Percentiles rank a stretch among this genome's conserved stretches.
These are phyloP conservation scores for Coemansia furcata DNA, from an alignment of 192 early-diverging fungal genomes.

Conservation along the genomic window DNA sequence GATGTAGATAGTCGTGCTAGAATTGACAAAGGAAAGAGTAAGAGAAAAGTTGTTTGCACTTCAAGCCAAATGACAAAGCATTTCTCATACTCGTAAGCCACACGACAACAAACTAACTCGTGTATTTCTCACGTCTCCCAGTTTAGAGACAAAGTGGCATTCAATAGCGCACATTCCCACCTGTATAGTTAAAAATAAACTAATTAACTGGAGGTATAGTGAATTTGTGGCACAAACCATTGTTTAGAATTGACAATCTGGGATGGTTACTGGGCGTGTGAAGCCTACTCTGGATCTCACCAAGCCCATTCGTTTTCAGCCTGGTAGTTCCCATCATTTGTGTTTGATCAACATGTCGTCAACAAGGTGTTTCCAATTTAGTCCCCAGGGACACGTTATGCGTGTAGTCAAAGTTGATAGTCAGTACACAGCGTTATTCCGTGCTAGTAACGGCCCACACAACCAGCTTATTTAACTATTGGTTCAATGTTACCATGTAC, in stretches of 20 bases:
- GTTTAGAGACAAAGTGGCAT: not conserved
- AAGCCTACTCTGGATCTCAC: constrained; percentile 50
- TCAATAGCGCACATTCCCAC: not conserved
- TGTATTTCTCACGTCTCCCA: not conserved
- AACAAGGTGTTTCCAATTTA: constrained; percentile 63
- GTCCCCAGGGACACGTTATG: constrained; percentile 69
- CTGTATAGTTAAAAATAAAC: not conserved
- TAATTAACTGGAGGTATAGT: not conserved
- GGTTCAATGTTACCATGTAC: constrained; percentile 58
- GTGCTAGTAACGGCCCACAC: constrained; percentile 69
- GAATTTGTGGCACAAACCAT: not conserved
- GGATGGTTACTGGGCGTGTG: constrained; percentile 51
- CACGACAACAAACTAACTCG: not conserved
- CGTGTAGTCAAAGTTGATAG: constrained; percentile 77
- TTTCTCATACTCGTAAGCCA: not conserved
- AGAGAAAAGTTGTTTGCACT: not conserved
- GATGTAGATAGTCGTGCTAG: not conserved
- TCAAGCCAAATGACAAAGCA: not conserved
- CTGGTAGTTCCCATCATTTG: constrained; percentile 74
- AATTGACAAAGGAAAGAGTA: not conserved
- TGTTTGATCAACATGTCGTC: constrained; percentile 73
- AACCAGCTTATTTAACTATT: constrained; percentile 59
- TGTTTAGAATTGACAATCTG: constrained; percentile 60
- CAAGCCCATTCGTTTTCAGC: constrained; percentile 57
- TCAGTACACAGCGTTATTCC: constrained; percentile 70